Base-by-base conservation (phyloP, 768 basidiomycete genomes). In the Amanita subjunquillea region DNA sequence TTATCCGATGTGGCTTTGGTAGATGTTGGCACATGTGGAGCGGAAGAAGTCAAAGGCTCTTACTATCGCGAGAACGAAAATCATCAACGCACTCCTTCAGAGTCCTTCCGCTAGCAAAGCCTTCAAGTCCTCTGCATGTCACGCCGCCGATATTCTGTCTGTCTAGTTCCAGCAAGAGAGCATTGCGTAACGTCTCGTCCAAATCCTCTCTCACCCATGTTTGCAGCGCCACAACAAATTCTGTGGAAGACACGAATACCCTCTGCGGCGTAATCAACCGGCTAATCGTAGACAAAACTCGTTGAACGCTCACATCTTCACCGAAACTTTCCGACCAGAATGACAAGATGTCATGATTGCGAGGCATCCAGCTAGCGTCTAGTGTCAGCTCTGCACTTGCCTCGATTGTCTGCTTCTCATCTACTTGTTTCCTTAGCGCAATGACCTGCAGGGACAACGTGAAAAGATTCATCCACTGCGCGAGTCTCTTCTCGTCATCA, bases 261-360 rank as follows among this genome's bases (percentile, higher is more conserved):
- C 15, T 47, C 52, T 45, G 13, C 27, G 8, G 15, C 5, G 42
- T 2, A 46, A 37, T 27, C 56, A 54, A 13, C 45, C 34, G 9
- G 53, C 41, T 54, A 48, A 25, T 17, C 9, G 13, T 34, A 48
- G 27, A 10, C 6, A 30, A 9, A n/a, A 6, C 17, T 25, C 20
- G 10, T 4, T 38, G 23, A 20, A 3, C 2, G 49, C 55, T 47
- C 37, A 63, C 63, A 56, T 64, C 56, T 12, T 52, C 56, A 15
- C 63, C 62, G 20, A 66, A 54, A 38, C 58, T 60, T 7, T 43
- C 52, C 4, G 48, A 46, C 65, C 65, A 66, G 44, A 66, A 65
- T 30, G 56, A 50, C 9, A 36, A 42, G 5, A 60, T 58, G 10
- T 62, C 58, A n/a, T 40, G 6, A 50, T 59, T 48, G 17, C 27